Evolutionary conservation across 164 flowering plant species (phyloP), one percentile per base, ranked within the genome.

Genomic region (Stephania yunnanensis): DNA sequence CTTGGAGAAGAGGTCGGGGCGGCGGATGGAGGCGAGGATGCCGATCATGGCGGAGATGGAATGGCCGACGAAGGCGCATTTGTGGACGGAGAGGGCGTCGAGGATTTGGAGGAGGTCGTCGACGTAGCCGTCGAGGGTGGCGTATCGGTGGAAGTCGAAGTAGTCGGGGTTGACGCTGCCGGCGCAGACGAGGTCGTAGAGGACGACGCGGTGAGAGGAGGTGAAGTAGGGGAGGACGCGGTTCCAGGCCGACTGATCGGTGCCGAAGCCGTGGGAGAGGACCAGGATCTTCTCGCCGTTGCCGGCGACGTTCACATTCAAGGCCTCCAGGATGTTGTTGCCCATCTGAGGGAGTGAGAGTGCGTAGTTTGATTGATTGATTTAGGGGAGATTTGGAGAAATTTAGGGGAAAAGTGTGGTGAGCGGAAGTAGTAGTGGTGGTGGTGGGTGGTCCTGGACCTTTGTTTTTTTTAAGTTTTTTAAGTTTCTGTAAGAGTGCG

Each of bases 21-120:
- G 90, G 45, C 94, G 86, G 76, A 95, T 91, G 76, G 99, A 80
- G 29, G 99, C 98, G 1, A 91, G 75, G 74, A 94, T 85, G 0
- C 95, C 99, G 76, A 91, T 91, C 94, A 92, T 89, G 78, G 97
- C 99, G 73, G 99, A 95, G 75, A 95, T 82, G 36, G 99, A 95
- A 88, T 95, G 99, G 70, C 99, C 99, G 25, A 93, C 96, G 70
- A 81, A 91, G 73, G 85, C 84, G 77, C 99, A 95, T 44, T 83
- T 84, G 0, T 78, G 76, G 73, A 95, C 81, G 10, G 82, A 65
- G 53, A 90, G 90, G 10, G 92, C 80, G 71, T 89, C 92, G 45
- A 95, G 96, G 72, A 95, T 93, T 80, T 77, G 15, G 71, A 95
- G 88, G 48, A 95, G 83, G 82, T 95, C 99, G 64, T 95, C 97